Conservation (phyloP, 441 rosid genomes). For the Erodium moschatum region DNA sequence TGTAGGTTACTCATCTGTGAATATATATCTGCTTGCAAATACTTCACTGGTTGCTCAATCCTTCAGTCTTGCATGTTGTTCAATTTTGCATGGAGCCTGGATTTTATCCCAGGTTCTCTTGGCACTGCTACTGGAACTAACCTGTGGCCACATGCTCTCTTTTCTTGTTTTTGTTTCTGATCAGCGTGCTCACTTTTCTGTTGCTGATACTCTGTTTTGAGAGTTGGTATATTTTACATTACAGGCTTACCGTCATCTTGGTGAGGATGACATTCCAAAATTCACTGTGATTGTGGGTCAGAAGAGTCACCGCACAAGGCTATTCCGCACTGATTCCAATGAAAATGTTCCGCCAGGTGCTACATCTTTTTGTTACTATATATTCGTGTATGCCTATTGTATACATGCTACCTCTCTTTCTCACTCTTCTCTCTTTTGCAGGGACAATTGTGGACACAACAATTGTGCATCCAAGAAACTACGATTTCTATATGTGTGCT, state of each 20-base stretch:
- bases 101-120: no score
- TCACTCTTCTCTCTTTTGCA: constrained; percentile 20
- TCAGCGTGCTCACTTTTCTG: no score
- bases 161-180: background rate
- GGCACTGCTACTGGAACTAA: no score
- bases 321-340: constrained; percentile 50
- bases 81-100: no score
- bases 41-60: no score
- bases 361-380: background rate
- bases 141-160: no score
- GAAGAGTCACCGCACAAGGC: constrained; percentile 79
- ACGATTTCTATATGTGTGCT: constrained; percentile 89
- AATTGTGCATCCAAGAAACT: constrained; percentile 76
- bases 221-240: background rate
- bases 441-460: constrained; percentile 85
- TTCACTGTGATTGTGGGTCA: constrained; percentile 82
- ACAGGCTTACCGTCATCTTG: constrained; percentile 77
- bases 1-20: no score
- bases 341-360: constrained; percentile 80
- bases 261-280: constrained; percentile 61
- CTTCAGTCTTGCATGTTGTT: no score
- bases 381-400: constrained; percentile 1
- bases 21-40: background rate
- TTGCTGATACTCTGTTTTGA: background rate
- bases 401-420: constrained; percentile 7